Evolutionary conservation across 1,139 yeast genomes (phyloP).

Genomic region (Suhomyces bokatorum): DNA sequence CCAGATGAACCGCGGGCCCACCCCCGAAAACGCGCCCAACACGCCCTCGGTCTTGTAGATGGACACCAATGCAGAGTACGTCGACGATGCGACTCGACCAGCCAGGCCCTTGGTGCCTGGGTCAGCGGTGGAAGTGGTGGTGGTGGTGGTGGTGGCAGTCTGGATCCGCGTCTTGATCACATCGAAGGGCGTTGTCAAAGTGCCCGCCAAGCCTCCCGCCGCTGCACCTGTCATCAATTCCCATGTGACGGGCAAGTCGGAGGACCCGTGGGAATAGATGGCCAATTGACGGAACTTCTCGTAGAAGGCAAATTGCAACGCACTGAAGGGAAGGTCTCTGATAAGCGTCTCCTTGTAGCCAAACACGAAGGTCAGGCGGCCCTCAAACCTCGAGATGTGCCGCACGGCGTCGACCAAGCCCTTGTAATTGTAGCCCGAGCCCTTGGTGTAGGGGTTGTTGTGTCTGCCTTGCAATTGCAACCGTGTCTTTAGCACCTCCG

Average conservation of each 20-base stretch:
- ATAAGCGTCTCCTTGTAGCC: conserved; percentile 93
- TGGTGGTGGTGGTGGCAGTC: conserved; percentile 51
- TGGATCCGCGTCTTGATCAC: conserved; percentile 93
- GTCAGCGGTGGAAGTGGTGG: neutral
- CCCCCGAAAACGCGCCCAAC: conserved; percentile 83
- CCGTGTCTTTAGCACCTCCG: conserved; percentile 93
- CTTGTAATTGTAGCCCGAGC: conserved; percentile 80
- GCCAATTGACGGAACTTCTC: conserved; percentile 77
- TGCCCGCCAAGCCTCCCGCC: conserved; percentile 96
- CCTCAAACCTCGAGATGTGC: conserved; percentile 69
- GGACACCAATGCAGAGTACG: conserved; percentile 60
- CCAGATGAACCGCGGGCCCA: conserved; percentile 96
- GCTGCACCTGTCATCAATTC: conserved; percentile 90
- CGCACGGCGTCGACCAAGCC: conserved; percentile 67
- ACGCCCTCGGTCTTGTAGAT: conserved; percentile 77
- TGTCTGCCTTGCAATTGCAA: conserved; percentile 86
- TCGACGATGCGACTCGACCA: conserved; percentile 49
- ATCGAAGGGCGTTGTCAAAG: conserved; percentile 78
- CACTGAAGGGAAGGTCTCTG: conserved; percentile 92
- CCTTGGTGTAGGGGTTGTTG: conserved; percentile 75
- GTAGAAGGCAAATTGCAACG: conserved; percentile 92
- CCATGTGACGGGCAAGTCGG: conserved; percentile 53
- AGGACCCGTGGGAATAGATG: conserved; percentile 38
- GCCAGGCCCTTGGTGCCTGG: neutral
- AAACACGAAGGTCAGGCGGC: conserved; percentile 71